phyloP scores from a whole-genome alignment of 23 red algal species.

The Pyropia yezoensis region DNA sequence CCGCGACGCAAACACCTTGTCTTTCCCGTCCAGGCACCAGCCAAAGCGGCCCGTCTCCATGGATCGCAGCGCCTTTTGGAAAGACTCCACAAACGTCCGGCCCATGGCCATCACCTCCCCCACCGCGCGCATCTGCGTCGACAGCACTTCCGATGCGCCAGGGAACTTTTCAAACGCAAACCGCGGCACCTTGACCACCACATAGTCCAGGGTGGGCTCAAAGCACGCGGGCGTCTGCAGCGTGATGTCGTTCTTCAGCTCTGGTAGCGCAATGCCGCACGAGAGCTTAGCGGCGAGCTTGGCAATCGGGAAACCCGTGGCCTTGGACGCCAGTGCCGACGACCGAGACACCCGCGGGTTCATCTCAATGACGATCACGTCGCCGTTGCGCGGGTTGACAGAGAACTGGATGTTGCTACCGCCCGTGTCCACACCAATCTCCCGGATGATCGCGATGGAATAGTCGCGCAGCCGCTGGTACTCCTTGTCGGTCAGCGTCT shows the following conservation, averaged over 20 bases:
- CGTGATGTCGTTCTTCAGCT: conserved; percentile 92
- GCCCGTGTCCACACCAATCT: conserved; percentile 97
- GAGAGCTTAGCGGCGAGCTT: conserved; percentile 97
- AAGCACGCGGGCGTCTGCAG: conserved; percentile 85
- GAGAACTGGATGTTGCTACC: conserved; percentile 98
- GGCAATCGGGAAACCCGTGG: conserved; percentile 97
- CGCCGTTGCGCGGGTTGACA: conserved; percentile 76
- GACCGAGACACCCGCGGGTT: conserved; percentile 97
- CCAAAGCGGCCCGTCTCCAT: conserved; percentile 92
- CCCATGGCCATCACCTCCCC: conserved; percentile 99
- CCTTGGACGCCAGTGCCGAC: conserved; percentile 94
- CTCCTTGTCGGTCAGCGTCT: conserved; percentile 94
- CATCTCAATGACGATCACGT: conserved; percentile 98
- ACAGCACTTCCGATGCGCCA: conserved; percentile 58
- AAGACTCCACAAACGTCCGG: conserved; percentile 83
- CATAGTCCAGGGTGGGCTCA: conserved; percentile 94
- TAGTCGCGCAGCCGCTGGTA: conserved; percentile 95
- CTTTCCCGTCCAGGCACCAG: conserved; percentile 91
- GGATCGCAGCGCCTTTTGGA: conserved; percentile 90
- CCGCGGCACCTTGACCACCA: conserved; percentile 98
- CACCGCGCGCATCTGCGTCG: conserved; percentile 93
- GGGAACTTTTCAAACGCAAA: conserved; percentile 99
- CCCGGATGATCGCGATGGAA: conserved; percentile 90
- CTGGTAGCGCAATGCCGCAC: conserved; percentile 47
- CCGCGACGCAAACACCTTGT: conserved; percentile 33